Evolutionary conservation across 1,139 yeast genomes (phyloP).

Genomic region (Taiozyma sp.): DNA sequence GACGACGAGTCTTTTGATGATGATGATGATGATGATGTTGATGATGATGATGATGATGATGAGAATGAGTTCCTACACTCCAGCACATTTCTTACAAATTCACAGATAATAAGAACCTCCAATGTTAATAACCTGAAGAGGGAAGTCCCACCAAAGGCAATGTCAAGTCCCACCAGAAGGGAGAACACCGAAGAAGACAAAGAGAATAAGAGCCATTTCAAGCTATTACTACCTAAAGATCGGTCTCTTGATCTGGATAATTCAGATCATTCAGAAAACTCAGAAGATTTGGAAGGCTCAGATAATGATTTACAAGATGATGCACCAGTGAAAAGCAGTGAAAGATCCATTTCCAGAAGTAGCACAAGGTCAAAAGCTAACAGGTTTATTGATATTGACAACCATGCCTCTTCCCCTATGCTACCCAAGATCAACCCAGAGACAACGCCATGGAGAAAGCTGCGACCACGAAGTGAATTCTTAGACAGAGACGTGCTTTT

Average conservation of each 20-base stretch:
- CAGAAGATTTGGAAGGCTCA: constrained; percentile 1
- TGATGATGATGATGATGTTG: constrained; percentile 9
- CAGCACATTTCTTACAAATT: constrained; percentile 21
- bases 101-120: constrained; percentile 19
- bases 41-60: constrained; percentile 8
- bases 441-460: constrained; percentile 29
- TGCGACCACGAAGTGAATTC: constrained; percentile 20
- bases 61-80: constrained; percentile 23
- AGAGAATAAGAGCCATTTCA: constrained; percentile 8
- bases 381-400: constrained; percentile 24
- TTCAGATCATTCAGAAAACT: constrained; percentile 8
- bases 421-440: constrained; percentile 28
- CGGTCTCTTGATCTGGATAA: background rate
- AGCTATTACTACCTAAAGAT: constrained; percentile 6
- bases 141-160: background rate
- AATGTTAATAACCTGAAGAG: constrained; percentile 17
- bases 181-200: background rate
- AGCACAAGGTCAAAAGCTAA: constrained; percentile 5
- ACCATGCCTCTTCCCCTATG: constrained; percentile 20
- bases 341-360: background rate
- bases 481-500: constrained; percentile 5
- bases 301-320: constrained; percentile 3
- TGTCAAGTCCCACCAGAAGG: constrained; percentile 19
- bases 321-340: background rate
- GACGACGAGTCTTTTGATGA: background rate